Evolutionary conservation across 108 stramenopile species (phyloP), one percentile per base, ranked within the genome.

Genomic region (Epithemia pelagica): DNA sequence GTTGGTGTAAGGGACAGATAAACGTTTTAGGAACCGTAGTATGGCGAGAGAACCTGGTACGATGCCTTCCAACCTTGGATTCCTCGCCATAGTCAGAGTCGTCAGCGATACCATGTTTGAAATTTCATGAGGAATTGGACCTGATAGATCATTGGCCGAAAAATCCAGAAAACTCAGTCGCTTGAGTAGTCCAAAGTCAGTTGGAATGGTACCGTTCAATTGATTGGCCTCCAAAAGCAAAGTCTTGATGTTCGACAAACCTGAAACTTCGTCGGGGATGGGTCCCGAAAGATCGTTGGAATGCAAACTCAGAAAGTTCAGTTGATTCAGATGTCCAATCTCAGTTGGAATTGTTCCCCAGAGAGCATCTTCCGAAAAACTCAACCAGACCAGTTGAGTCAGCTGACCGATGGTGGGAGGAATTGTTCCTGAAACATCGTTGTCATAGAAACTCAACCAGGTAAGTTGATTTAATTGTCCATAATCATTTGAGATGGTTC

Each of bases 321-420:
- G 59, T 19, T 65, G 59, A 1, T 28, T 58, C 20, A 66, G 64
- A 2, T 28, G 1, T 0, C 59, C 72, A 64, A 67, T 32, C 0
- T 53, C 52, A 22, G 30, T 1, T 0, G 78, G 78, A 30, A 82
- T 76, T 0, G 68, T 55, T 22, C 81, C 81, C n/a, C n/a, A n/a
- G n/a, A n/a, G n/a, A n/a, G n/a, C n/a, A n/a, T n/a, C n/a, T n/a
- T n/a, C n/a, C n/a, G n/a, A n/a, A n/a, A n/a, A n/a, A n/a, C n/a
- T n/a, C n/a, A n/a, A n/a, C n/a, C n/a, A n/a, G n/a, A n/a, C n/a
- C n/a, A n/a, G n/a, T n/a, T n/a, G n/a, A n/a, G n/a, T n/a, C n/a
- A n/a, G n/a, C n/a, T n/a, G n/a, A n/a, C n/a, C n/a, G n/a, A 87
- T 2, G 30, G 81, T 74, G 2, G 80, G 66, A 1, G 86, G 86